Conservation (phyloP, 164 flowering plant genomes). For the Magnolia sinica region DNA sequence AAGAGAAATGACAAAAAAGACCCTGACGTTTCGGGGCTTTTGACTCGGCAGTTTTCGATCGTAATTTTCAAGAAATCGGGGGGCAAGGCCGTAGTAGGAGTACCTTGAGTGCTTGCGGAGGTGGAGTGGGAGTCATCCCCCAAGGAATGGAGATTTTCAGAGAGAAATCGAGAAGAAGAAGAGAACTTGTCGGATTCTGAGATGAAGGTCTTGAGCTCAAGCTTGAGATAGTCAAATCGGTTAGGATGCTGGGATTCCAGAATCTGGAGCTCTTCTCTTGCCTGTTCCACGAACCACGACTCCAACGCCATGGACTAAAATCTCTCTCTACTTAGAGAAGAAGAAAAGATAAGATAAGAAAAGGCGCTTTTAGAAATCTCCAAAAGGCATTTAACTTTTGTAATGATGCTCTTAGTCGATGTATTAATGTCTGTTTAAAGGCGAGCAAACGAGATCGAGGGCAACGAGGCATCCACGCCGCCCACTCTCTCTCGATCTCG, state of each 20-base stretch:
- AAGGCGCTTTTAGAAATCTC: not conserved
- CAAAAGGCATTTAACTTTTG: not conserved
- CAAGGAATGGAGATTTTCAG: not conserved
- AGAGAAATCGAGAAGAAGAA: not conserved
- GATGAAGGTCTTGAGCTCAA: constrained; percentile 13
- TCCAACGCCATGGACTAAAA: constrained; percentile 3
- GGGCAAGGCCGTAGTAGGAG: not conserved
- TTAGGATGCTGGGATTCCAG: constrained; percentile 14
- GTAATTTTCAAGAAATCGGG: not conserved
- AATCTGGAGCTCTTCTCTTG: constrained; percentile 10
- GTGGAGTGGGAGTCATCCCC: not conserved
- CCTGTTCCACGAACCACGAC: constrained; percentile 14
- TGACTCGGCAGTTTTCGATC: not conserved
- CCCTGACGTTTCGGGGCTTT: not conserved
- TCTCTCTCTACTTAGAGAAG: not conserved
- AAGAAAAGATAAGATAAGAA: not conserved
- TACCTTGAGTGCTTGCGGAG: constrained; percentile 14
- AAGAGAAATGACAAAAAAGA: not conserved
- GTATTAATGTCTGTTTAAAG: constrained; percentile 1
- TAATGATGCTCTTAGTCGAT: not conserved
- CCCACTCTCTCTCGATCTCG: not conserved
- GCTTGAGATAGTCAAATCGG: constrained; percentile 18
- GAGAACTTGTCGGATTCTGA: not conserved
- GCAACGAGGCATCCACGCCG: not conserved
- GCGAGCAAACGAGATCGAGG: not conserved